Evolutionary conservation across 2,329 filamentous ascomycete genomes (phyloP).

Genomic region (Anthostomella pinea): DNA sequence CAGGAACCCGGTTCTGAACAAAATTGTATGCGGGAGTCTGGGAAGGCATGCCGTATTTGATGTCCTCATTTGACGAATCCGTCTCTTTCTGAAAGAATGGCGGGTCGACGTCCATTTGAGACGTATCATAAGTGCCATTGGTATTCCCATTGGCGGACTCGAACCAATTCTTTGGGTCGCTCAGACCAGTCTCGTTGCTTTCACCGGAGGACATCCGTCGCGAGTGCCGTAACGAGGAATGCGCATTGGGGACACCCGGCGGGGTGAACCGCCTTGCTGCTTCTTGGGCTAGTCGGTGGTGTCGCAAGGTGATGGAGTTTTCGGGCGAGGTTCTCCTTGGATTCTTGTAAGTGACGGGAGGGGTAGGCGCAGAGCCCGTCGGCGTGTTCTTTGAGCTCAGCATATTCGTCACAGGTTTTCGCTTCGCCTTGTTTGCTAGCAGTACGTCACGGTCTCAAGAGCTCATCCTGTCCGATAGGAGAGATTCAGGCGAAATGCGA

Average conservation of each 20-base stretch:
- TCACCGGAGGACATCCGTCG: conserved; percentile 46
- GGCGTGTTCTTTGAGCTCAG: conserved; percentile 24
- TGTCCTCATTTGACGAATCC: conserved; percentile 50
- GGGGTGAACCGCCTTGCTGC: conserved; percentile 27
- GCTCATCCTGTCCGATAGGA: conserved; percentile 11
- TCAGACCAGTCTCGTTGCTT: conserved; percentile 46
- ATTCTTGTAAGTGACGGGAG: conserved; percentile 27
- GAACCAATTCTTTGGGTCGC: conserved; percentile 54
- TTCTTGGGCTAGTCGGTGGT: conserved; percentile 46
- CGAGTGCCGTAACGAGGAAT: conserved; percentile 9
- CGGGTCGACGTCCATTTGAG: conserved; percentile 52
- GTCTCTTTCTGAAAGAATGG: conserved; percentile 55
- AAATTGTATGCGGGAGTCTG: conserved; percentile 27
- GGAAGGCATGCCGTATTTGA: conserved; percentile 19
- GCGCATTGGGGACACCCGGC: conserved; percentile 9
- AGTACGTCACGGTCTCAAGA: conserved; percentile 4
- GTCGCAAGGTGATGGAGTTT: conserved; percentile 45
- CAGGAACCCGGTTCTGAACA: conserved; percentile 18
- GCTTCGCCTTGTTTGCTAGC: conserved; percentile 9
- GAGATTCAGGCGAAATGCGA: too few relatives aligned
- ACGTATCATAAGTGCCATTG: conserved; percentile 39
- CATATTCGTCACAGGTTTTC: conserved; percentile 21
- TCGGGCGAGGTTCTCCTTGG: conserved; percentile 41
- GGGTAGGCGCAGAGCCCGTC: conserved; percentile 19
- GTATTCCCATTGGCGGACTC: conserved; percentile 52